Evolutionary conservation across 441 rosid species (phyloP).

Genomic region (Flueggea neowawraea): DNA sequence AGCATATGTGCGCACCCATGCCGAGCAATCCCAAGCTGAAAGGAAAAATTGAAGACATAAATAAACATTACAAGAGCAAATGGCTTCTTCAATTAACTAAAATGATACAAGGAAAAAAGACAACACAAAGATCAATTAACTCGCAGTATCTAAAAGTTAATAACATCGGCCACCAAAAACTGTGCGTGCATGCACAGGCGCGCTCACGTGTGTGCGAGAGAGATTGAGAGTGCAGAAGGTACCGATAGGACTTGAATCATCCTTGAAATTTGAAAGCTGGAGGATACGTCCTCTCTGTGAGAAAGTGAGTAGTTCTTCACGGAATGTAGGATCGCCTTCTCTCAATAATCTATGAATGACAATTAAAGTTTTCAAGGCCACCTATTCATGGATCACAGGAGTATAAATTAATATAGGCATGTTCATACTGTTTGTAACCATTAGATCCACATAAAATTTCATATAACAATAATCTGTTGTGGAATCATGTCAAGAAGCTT

Average conservation of each 20-base stretch:
- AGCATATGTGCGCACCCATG: slow-evolving; percentile 99
- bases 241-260: slow-evolving; percentile 99
- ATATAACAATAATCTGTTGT: too few species aligned
- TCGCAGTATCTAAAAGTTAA: too few species aligned
- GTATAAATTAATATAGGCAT: background rate
- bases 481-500: too few species aligned
- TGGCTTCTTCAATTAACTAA: background rate
- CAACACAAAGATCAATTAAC: background rate
- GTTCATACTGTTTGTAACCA: too few species aligned
- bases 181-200: too few species aligned
- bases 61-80: slow-evolving; percentile 4
- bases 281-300: slow-evolving; percentile 84
- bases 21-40: slow-evolving; percentile 99
- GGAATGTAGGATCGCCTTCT: slow-evolving; percentile 93
- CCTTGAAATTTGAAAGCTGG: slow-evolving; percentile 94
- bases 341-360: slow-evolving; percentile 88
- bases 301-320: slow-evolving; percentile 76
- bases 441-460: too few species aligned
- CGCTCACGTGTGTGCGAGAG: background rate
- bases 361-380: slow-evolving; percentile 87
- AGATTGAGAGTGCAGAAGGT: background rate
- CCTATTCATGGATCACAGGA: slow-evolving; percentile 38
- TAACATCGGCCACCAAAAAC: too few species aligned
- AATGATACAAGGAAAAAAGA: slow-evolving; percentile 4
- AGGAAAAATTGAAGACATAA: background rate